A percentile compares a stretch with the other conserved stretches of the same genome.
Evolutionary conservation across 2,329 filamentous ascomycete species (phyloP).

Genomic region (Trichoderma cornu-damae): DNA sequence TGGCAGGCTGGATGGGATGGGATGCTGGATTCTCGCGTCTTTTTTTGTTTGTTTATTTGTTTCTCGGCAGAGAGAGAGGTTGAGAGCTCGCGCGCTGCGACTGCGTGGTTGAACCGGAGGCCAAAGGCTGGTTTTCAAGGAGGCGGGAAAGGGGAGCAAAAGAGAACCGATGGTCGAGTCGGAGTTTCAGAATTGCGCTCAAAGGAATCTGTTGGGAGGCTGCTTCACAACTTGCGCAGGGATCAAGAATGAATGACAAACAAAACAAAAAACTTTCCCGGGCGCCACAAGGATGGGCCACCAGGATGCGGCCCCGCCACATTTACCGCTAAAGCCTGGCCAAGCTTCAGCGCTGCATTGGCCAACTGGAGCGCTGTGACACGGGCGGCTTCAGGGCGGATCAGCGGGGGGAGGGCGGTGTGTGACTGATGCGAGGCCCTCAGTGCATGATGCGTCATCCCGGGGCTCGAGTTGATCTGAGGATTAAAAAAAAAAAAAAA

Average conservation of each 20-base stretch:
- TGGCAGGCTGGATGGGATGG: no score
- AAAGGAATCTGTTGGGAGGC: neutral
- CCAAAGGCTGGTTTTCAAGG: neutral
- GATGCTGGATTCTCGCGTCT: neutral
- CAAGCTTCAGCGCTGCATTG: slow-evolving; percentile 2
- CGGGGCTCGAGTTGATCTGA: neutral
- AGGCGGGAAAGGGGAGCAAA: neutral
- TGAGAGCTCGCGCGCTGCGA: neutral
- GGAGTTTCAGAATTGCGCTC: slow-evolving; percentile 14
- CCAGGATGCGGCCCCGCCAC: no score
- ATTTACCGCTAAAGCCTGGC: neutral
- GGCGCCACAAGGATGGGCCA: no score
- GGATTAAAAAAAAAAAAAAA: neutral
- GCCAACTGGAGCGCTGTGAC: neutral
- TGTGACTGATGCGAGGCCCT: slow-evolving; percentile 14
- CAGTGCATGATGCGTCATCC: slow-evolving; percentile 2
- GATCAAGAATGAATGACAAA: no score
- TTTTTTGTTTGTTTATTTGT: no score
- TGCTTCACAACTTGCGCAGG: neutral
- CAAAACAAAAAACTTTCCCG: no score
- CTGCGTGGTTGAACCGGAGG: neutral
- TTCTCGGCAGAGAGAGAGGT: neutral
- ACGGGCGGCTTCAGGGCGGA: neutral
- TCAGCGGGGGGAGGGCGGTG: slow-evolving; percentile 10
- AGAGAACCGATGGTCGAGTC: neutral